Base-by-base conservation (phyloP, 108 stramenopile species). In the Cyclostephanos invisitatus region DNA sequence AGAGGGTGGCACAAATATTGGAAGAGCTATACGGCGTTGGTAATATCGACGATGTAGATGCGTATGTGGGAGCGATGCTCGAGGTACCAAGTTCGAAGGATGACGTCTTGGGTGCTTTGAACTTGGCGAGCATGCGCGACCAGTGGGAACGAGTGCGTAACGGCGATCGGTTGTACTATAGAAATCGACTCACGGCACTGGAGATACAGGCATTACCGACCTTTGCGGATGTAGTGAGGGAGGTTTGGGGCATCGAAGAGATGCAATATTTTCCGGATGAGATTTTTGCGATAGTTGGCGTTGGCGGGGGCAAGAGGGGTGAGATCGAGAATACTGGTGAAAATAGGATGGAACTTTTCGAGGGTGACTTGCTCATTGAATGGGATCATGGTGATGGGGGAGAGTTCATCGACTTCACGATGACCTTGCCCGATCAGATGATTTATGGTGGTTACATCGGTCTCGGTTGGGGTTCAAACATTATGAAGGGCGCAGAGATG, bases 111-210 rank as follows among this genome's bases (percentile, higher is more conserved):
- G 74, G 75, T 2, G 56, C 65, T 2, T 36, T 75, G 27, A 29
- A 70, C 21, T 47, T 17, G 1, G 58, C 50, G 21, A 20, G 44
- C 2, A 64, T 82, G 21, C 21, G 38, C 24, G 68, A 77, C 14
- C 81, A 82, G 27, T 76, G 75, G 49, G 29, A 29, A 11, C 22
- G 75, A 6, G 48, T 75, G 10, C 74, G 81, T 3, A 70, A 75
- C 71, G 81, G 75, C 7, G 81, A 82, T 32, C 67, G 70, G 12
- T 46, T 76, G 11, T 82, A 64, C 44, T 80, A 68, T 35, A 9
- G 49, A 32, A 18, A 5, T 3, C 32, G 35, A 29, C 51, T 56
- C 6, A 49, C 38, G 15, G 25, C 22, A 14, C 7, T 46, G 21
- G 68, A 76, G 29, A 67, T 48, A 21, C 58, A 38, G 22, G 10